A percentile compares a stretch with the other conserved stretches of the same genome.
phyloP scores from a whole-genome alignment of 2,329 filamentous ascomycete genomes.

The Ophiostoma tasmaniense region DNA sequence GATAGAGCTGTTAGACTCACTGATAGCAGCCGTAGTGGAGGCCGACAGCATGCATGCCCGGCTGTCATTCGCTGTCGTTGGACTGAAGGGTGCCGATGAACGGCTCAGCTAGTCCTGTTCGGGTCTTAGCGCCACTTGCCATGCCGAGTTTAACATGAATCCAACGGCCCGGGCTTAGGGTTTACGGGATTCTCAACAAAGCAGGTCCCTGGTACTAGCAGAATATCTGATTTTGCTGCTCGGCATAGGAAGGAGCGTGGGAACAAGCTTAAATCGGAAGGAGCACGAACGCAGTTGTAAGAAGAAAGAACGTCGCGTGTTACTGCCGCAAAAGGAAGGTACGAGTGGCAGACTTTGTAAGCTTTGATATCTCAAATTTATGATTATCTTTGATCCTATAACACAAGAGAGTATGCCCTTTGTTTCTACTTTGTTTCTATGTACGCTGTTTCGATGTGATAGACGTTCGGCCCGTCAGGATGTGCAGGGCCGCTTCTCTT shows the following conservation, averaged over 20 bases:
- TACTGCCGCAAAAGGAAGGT: not conserved
- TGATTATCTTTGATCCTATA: no score
- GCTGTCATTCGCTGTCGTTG: no score
- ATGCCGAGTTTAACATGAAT: not conserved
- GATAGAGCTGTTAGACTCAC: not conserved
- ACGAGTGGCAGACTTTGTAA: slow-evolving; percentile 14
- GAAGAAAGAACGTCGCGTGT: not conserved
- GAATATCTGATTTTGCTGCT: not conserved
- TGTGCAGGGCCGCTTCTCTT: no score
- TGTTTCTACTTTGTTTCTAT: no score
- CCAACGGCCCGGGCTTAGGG: not conserved
- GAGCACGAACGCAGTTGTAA: not conserved
- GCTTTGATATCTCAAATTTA: no score
- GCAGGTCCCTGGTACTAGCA: not conserved
- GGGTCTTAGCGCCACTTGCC: not conserved
- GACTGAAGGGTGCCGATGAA: not conserved
- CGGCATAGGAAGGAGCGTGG: not conserved
- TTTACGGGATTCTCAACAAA: not conserved
- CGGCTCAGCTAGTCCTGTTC: not conserved
- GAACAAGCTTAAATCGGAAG: not conserved
- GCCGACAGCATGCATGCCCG: not conserved
- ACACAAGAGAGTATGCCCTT: no score
- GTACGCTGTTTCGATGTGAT: no score
- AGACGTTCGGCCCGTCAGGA: no score
- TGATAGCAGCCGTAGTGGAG: not conserved